Evolutionary conservation across 768 basidiomycete species (phyloP), one percentile per base, ranked within the genome.

Genomic region (Hygrophoropsis aurantiaca): DNA sequence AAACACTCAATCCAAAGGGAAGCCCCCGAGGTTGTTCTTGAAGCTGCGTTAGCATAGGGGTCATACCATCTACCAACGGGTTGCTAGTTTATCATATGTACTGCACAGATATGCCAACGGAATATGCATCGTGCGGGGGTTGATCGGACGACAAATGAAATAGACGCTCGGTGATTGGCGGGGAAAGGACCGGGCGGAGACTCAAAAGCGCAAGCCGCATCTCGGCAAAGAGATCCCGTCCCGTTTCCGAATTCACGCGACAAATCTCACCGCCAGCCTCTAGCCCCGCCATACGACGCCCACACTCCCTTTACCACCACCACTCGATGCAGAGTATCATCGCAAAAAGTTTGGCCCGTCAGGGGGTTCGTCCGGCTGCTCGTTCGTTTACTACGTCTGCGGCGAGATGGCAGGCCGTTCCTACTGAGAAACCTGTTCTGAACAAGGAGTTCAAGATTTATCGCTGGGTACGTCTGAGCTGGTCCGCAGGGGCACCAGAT

Each of bases 381-480:
- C 71, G 71, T 43, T 35, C 67, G 1, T 73, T 74, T 38, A 13
- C 62, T 2, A 58, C 71, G 4, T 65, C 67, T 1, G 48, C 59
- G 0, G 33, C 51, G 6, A 51, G 54, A 41, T 53, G 25, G 11
- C 59, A 65, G 54, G 65, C 78, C 19, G 77, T 80, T 3, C 81
- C 84, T 0, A 65, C 70, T 2, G 74, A 85, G 71, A 89, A 88
- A 66, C 81, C 83, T 0, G 80, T 80, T 15, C 62, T 87, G 56
- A 74, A 85, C 59, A 98, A 98, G 74, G 87, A 94, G 69, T 97
- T 99, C 79, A 90, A 94, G 79, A 94, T 99, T 55, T 99, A 99
- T 74, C 90, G 97, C 66, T 99, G 97, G 93, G 91, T 91, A n/a
- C n/a, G n/a, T n/a, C n/a, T n/a, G 48, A 34, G 55, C 40, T 15